phyloP scores from a whole-genome alignment of 345 rosid species.

The Salix caprea region DNA sequence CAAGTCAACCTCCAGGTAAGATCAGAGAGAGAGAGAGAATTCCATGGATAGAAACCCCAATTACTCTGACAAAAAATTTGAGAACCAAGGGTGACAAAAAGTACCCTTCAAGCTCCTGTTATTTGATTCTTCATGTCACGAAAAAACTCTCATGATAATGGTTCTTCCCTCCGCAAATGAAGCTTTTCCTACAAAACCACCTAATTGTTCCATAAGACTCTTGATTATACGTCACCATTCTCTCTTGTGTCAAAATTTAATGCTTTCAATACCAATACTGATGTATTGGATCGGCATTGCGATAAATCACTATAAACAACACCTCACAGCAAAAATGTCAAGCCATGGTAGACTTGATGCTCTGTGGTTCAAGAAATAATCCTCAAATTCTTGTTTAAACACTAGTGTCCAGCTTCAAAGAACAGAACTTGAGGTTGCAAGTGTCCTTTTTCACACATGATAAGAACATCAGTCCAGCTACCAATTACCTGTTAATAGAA shows the following conservation, averaged over 20 bases:
- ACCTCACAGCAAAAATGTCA: slow-evolving; percentile 14
- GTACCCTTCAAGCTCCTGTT: slow-evolving; percentile 19
- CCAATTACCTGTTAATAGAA: slow-evolving; percentile 64
- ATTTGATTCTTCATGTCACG: slow-evolving; percentile 11
- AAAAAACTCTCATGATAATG: slow-evolving; percentile 9
- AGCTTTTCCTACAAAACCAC: slow-evolving; percentile 26
- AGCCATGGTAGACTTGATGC: slow-evolving; percentile 8
- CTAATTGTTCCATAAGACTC: slow-evolving; percentile 14
- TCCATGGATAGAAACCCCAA: slow-evolving; percentile 5
- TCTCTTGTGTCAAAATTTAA: slow-evolving; percentile 1
- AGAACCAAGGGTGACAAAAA: slow-evolving; percentile 15
- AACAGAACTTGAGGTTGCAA: slow-evolving; percentile 96
- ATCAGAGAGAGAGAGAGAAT: neutral
- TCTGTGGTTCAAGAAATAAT: slow-evolving; percentile 20
- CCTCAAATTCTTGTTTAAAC: slow-evolving; percentile 17
- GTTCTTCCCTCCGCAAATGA: slow-evolving; percentile 18
- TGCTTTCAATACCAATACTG: slow-evolving; percentile 15
- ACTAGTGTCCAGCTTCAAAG: slow-evolving; percentile 64
- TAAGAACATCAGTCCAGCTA: slow-evolving; percentile 75
- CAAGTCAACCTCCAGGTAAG: slow-evolving; percentile 16
- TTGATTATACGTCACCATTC: slow-evolving; percentile 10
- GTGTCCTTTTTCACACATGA: slow-evolving; percentile 79
- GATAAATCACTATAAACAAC: slow-evolving; percentile 16
- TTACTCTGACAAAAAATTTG: neutral
- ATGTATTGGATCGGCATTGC: slow-evolving; percentile 20